phyloP scores from a whole-genome alignment of 371 early-diverging fungal species.

The Smittium mucronatum region DNA sequence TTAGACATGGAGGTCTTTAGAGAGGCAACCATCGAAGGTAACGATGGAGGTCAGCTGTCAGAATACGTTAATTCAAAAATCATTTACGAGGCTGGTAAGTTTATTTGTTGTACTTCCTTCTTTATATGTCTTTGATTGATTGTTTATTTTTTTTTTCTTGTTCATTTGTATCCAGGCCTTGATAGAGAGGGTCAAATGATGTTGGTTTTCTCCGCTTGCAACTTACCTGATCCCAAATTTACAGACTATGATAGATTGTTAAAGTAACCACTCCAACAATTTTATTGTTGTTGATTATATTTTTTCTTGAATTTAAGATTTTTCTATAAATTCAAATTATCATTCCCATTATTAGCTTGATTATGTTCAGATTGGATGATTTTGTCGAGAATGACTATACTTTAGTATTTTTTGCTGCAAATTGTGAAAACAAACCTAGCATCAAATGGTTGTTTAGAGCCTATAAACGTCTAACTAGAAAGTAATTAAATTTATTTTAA shows the following conservation, averaged over 20 bases:
- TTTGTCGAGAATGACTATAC: conserved; percentile 83
- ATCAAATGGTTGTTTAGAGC: conserved; percentile 78
- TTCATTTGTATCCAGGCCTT: conserved; percentile 22
- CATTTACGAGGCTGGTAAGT: conserved; percentile 27
- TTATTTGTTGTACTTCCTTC: too few relatives aligned
- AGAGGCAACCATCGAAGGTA: conserved; percentile 31
- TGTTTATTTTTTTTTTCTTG: too few relatives aligned
- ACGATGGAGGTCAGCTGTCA: conserved; percentile 33
- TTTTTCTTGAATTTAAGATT: too few relatives aligned
- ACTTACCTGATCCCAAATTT: conserved; percentile 62
- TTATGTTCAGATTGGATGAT: conserved; percentile 22
- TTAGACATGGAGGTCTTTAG: conserved; percentile 32
- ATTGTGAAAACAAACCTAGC: conserved; percentile 59
- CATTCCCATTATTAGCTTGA: conserved; percentile 33
- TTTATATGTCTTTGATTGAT: too few relatives aligned
- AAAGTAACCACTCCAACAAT: not conserved
- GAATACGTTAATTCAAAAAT: conserved; percentile 33
- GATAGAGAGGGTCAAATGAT: conserved; percentile 73
- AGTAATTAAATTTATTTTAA: conserved; percentile 18
- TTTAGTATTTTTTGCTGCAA: conserved; percentile 70
- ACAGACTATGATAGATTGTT: conserved; percentile 74
- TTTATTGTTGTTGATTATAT: too few relatives aligned
- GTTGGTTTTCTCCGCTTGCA: conserved; percentile 68
- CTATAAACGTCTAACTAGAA: conserved; percentile 59
- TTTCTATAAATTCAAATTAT: too few relatives aligned